Base-by-base conservation (phyloP, 1,284 basidiomycete genomes). In the Lentinula novae-zelandiae region DNA sequence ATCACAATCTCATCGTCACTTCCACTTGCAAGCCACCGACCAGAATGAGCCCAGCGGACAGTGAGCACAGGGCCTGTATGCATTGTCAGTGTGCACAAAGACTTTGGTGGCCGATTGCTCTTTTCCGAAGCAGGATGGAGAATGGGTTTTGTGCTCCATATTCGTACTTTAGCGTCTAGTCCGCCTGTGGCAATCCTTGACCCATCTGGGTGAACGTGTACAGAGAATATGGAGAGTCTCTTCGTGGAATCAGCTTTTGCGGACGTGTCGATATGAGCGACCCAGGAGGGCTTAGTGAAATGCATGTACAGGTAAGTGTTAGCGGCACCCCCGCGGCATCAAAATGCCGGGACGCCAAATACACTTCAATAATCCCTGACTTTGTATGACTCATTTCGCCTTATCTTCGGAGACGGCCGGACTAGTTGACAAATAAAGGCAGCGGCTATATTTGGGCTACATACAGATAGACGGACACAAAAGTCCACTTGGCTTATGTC, bases 141-240 rank as follows among this genome's bases (percentile, higher is more conserved):
- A 66, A 99, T 96, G 1, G 96, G 94, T 62, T 91, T 89, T 0
- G 96, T 98, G 64, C 91, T 92, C 97, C 97, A 99, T 74, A 99
- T 95, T 64, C 95, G 90, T 65, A 99, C 88, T 79, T 97, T 97
- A 53, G 93, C 89, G 73, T 98, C 95, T 51, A 98, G 81, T 13
- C 96, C 96, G 20, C 95, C 96, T 0, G 96, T 99, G 8, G 97
- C 97, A 63, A 99, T 88, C 31, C 96, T 86, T 42, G 93, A 95
- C 63, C 93, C 93, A 70, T 99, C 96, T 0, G 97, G 97, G 72
- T 98, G 96, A 10, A 98, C 93, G 66, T 93, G 88, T 20, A 96
- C 83, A 31, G 93, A 93, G 80, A 96, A 98, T 68, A 99, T 96
- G 20, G 95, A 90, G 34, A 89, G 79, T 57, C 87, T 84, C 68